These are phyloP conservation scores for Termitomyces sp. DNA, from an alignment of 768 basidiomycete genomes.

Conservation along the genomic window DNA sequence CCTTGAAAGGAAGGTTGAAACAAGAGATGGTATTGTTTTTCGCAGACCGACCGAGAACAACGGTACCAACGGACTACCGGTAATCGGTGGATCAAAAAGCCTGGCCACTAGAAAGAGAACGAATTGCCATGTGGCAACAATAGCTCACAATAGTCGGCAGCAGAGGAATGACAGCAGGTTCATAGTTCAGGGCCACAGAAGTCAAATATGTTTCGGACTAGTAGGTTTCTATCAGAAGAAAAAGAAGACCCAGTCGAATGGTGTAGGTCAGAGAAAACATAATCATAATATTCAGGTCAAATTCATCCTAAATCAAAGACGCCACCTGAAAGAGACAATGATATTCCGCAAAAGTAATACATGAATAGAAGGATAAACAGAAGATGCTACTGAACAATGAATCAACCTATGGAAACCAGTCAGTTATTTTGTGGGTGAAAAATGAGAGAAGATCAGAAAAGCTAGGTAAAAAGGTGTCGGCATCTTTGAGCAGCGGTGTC, in stretches of 20 bases:
- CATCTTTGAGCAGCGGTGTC: conserved; percentile 76
- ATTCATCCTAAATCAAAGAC: not conserved
- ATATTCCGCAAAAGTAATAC: not conserved
- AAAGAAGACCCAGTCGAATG: not conserved
- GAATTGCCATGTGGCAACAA: not conserved
- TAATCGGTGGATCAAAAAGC: not conserved
- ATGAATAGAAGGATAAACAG: not conserved
- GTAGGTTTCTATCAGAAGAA: not conserved
- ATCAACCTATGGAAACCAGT: not conserved
- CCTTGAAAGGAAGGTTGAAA: not conserved
- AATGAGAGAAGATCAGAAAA: conserved; percentile 44
- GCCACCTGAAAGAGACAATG: not conserved
- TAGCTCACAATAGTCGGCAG: no score
- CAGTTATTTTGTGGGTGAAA: not conserved
- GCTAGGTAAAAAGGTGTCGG: conserved; percentile 68
- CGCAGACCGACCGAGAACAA: not conserved
- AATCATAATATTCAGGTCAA: not conserved
- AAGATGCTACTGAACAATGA: not conserved
- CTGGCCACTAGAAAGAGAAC: not conserved
- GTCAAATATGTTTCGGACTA: not conserved
- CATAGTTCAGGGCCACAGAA: no score
- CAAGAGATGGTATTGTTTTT: no score
- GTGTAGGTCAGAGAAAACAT: not conserved
- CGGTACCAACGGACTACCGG: not conserved
- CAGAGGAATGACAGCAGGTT: not conserved